These are phyloP conservation scores for Suhomyces coccinellae DNA, from an alignment of 1,139 yeast species.

Conservation along the genomic window DNA sequence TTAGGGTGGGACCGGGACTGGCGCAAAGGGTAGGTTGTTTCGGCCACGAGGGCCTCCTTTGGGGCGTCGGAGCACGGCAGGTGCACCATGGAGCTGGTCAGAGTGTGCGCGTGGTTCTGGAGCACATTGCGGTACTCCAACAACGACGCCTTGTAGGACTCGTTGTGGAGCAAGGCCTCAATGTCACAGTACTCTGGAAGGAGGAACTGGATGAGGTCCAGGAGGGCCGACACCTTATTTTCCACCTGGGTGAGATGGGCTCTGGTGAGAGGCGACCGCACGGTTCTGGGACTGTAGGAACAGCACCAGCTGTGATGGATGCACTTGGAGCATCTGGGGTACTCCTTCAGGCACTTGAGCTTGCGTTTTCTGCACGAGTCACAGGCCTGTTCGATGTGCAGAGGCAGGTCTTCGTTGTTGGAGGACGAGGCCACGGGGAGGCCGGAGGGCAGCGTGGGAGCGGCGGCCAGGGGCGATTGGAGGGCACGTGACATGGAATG, in stretches of 20 bases:
- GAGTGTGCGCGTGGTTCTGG: not conserved
- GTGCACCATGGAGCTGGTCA: constrained; percentile 24
- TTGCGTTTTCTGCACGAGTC: constrained; percentile 62
- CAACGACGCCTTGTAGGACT: constrained; percentile 26
- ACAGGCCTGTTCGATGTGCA: constrained; percentile 50
- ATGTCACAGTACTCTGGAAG: constrained; percentile 30
- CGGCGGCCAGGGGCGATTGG: not conserved
- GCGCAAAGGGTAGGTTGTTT: constrained; percentile 14
- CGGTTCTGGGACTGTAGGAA: constrained; percentile 72
- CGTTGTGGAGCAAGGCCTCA: constrained; percentile 26
- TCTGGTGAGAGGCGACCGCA: constrained; percentile 79
- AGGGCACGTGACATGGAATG: constrained; percentile 1
- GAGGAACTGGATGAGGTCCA: constrained; percentile 47
- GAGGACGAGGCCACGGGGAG: constrained; percentile 4
- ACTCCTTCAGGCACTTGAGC: constrained; percentile 60
- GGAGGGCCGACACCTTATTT: constrained; percentile 56
- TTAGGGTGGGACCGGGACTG: constrained; percentile 16
- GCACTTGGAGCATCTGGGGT: constrained; percentile 78
- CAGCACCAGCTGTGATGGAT: constrained; percentile 72
- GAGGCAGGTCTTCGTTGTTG: constrained; percentile 3
- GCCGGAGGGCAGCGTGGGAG: not conserved
- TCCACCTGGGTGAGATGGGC: constrained; percentile 80
- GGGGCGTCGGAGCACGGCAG: constrained; percentile 36
- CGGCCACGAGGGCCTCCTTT: constrained; percentile 17
- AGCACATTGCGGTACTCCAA: constrained; percentile 18